These are phyloP conservation scores for Globisporangium nagaii DNA, from an alignment of 352 stramenopile species.

Conservation along the genomic window DNA sequence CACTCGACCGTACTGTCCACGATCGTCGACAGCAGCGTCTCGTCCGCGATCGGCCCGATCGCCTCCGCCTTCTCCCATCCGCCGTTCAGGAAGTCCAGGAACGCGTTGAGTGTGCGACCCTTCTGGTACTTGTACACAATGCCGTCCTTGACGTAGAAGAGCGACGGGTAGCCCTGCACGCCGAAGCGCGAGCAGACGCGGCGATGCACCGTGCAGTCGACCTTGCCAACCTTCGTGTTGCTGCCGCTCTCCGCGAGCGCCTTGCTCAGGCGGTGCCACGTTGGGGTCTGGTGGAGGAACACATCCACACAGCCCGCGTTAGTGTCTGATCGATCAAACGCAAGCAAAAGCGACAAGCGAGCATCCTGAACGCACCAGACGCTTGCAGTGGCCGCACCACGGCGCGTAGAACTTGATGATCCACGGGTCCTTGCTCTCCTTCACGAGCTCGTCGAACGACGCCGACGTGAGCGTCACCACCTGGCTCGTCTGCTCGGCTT, in stretches of 20 bases:
- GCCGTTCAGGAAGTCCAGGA: slow-evolving; percentile 56
- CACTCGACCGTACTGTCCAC: slow-evolving; percentile 61
- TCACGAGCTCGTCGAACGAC: slow-evolving; percentile 54
- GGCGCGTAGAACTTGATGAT: slow-evolving; percentile 83
- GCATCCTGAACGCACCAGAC: slow-evolving; percentile 63
- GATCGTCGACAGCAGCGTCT: slow-evolving; percentile 56
- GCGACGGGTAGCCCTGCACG: slow-evolving; percentile 71
- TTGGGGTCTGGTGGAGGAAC: slow-evolving; percentile 19
- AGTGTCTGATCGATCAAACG: background rate
- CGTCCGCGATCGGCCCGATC: slow-evolving; percentile 52
- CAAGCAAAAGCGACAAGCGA: background rate
- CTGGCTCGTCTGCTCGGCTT: slow-evolving; percentile 44
- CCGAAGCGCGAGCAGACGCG: slow-evolving; percentile 80
- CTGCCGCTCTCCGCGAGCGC: slow-evolving; percentile 56
- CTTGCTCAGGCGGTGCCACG: slow-evolving; percentile 76
- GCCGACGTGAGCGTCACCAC: slow-evolving; percentile 50
- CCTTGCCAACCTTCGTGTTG: slow-evolving; percentile 52
- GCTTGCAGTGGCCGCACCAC: slow-evolving; percentile 79
- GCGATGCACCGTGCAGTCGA: slow-evolving; percentile 71
- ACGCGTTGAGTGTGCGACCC: slow-evolving; percentile 58
- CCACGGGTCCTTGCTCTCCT: slow-evolving; percentile 54
- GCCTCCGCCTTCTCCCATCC: slow-evolving; percentile 48
- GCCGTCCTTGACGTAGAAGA: slow-evolving; percentile 72
- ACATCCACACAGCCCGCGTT: background rate
- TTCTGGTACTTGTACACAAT: slow-evolving; percentile 78